Evolutionary conservation across 192 early-diverging fungal species (phyloP).

Genomic region (Coemansia sp.): DNA sequence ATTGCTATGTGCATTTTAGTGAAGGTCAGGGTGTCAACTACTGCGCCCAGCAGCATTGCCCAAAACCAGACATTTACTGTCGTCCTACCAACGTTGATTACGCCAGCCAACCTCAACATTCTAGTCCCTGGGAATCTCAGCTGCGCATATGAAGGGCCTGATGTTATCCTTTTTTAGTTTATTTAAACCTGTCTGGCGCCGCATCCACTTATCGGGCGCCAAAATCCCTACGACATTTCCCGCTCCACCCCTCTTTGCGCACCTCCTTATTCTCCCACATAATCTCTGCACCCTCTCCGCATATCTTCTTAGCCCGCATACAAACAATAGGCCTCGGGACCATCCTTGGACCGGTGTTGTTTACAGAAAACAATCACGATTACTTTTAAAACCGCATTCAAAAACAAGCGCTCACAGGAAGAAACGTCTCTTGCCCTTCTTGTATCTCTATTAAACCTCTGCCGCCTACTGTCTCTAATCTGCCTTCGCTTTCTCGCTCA

Average conservation of each 20-base stretch:
- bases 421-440: background rate
- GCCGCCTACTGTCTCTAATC: background rate
- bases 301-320: background rate
- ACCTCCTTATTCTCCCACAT: background rate
- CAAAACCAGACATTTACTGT: background rate
- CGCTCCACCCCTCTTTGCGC: background rate
- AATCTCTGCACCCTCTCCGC: conserved; percentile 2
- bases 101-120: background rate
- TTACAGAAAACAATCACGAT: conserved; percentile 4
- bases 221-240: background rate
- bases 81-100: background rate
- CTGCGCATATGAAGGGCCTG: background rate
- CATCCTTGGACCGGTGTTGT: conserved; percentile 1
- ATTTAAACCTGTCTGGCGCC: background rate
- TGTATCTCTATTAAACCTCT: background rate
- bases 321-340: background rate
- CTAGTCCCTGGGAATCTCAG: background rate
- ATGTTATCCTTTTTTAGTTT: background rate
- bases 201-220: background rate
- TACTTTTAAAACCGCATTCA: background rate
- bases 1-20: too few relatives aligned
- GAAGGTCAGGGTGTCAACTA: background rate
- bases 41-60: background rate
- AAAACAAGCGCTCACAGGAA: background rate
- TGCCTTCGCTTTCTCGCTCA: background rate